Percentiles rank a stretch among this genome's conserved stretches.
phyloP scores from a whole-genome alignment of 352 stramenopile species.

The Globisporangium megalacanthum region DNA sequence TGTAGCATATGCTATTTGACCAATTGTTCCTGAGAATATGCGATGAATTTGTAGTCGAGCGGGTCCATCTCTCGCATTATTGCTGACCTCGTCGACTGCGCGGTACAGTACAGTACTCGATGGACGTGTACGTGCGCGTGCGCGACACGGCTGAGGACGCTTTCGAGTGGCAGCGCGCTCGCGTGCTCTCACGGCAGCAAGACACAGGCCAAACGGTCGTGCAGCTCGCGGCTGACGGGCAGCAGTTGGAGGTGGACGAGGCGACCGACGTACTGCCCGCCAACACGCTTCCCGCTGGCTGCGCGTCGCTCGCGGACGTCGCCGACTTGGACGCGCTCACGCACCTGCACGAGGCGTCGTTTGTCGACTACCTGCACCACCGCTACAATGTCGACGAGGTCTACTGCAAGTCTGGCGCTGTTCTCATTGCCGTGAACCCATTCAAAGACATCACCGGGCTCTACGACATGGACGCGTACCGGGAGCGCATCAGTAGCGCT shows the following conservation, averaged over 20 bases:
- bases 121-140: conserved; percentile 61
- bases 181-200: conserved; percentile 32
- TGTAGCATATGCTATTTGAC: too few relatives aligned
- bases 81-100: neutral
- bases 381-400: conserved; percentile 68
- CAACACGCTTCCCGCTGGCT: conserved; percentile 30
- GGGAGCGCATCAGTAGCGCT: conserved; percentile 17
- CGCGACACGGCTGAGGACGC: conserved; percentile 16
- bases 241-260: conserved; percentile 33
- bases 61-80: neutral
- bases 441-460: conserved; percentile 67
- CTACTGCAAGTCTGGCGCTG: conserved; percentile 64
- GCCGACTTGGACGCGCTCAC: conserved; percentile 70
- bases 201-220: neutral
- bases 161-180: conserved; percentile 46
- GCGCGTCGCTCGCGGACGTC: conserved; percentile 39
- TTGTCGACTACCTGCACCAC: conserved; percentile 75
- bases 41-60: neutral
- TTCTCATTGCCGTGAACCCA: conserved; percentile 79
- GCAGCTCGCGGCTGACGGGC: conserved; percentile 6
- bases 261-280: conserved; percentile 46
- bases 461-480: conserved; percentile 51
- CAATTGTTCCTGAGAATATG: neutral
- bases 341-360: conserved; percentile 74
- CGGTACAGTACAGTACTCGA: conserved; percentile 12